Conservation (phyloP, 371 early-diverging fungal genomes). For the Phascolomyces articulosus region DNA sequence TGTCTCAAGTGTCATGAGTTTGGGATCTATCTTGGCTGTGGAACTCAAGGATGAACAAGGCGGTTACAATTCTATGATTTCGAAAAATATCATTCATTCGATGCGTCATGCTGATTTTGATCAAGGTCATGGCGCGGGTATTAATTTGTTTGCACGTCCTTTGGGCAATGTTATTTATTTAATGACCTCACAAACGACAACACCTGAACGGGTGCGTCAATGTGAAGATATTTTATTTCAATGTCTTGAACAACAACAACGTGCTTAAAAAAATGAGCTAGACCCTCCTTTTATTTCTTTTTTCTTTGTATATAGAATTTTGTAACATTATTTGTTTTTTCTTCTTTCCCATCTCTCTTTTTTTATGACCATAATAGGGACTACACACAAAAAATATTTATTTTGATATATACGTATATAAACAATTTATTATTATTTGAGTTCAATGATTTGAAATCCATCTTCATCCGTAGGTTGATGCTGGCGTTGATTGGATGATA, state of each 20-base stretch:
- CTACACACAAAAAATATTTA: too few species aligned
- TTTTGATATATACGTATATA: background rate
- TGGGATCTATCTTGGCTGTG: conserved; percentile 78
- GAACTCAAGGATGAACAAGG: conserved; percentile 61
- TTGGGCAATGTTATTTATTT: conserved; percentile 82
- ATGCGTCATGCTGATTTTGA: conserved; percentile 45
- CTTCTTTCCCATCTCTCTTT: too few species aligned
- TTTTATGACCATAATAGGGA: too few species aligned
- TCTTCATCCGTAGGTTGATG: conserved; percentile 21
- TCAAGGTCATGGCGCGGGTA: conserved; percentile 21
- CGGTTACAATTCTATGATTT: conserved; percentile 64
- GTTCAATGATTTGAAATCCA: conserved; percentile 31
- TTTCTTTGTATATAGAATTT: too few species aligned
- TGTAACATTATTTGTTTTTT: background rate
- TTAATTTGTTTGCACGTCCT: conserved; percentile 67
- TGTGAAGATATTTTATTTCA: conserved; percentile 52
- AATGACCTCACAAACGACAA: conserved; percentile 70
- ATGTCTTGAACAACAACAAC: conserved; percentile 6
- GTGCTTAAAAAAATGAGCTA: conserved; percentile 4
- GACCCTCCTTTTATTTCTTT: background rate
- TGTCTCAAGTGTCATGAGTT: conserved; percentile 73
- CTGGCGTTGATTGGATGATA: background rate
- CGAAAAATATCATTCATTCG: conserved; percentile 49
- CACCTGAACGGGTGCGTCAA: conserved; percentile 49
- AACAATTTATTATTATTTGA: conserved; percentile 18